Evolutionary conservation across 192 early-diverging fungal genomes (phyloP), one percentile per base, ranked within the genome.

Genomic region (Helicostylum pulchrum): DNA sequence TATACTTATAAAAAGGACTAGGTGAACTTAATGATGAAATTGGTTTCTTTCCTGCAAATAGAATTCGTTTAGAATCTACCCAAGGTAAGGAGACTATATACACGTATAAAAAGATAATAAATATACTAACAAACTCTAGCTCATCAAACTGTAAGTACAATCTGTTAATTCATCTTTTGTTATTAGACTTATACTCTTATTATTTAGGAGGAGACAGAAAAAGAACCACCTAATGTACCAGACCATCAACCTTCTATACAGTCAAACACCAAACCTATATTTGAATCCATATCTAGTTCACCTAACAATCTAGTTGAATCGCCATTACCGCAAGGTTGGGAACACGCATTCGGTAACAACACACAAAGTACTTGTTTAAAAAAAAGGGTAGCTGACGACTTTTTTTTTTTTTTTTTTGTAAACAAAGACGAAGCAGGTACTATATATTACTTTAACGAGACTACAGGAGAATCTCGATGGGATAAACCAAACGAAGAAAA

Each of bases 371-470:
- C 26, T 26, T 26, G 26, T 2, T 26, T 26, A 20, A 10, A 43
- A 36, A 7, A 32, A 14, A 42, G 2, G 9, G 20, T 30, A 19
- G 51, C 26, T 26, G 26, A 26, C 26, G 2, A 26, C 26, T 26
- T 26, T 26, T 26, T 19, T 5, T 23, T 21, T 9, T 32, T 46
- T 46, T 19, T 19, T 20, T 30, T 46, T 50, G 21, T 48, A 49
- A 34, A 46, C 10, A 59, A 68, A 82, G 82, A 84, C 49, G 71
- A 81, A 1, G 66, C 71, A 19, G 79, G 77, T 0, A 68, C 73
- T 9, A 67, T 76, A 43, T 84, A 84, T 47, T 84, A 82, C 65
- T 84, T 84, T 51, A 78, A 84, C 54, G 67, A 70, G n/a, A 43
- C 54, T 1, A 81, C 78, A 0, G 78, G 80, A 9, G 78, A 80